Base-by-base conservation (phyloP, 345 rosid genomes). In the Cardamine occulta region DNA sequence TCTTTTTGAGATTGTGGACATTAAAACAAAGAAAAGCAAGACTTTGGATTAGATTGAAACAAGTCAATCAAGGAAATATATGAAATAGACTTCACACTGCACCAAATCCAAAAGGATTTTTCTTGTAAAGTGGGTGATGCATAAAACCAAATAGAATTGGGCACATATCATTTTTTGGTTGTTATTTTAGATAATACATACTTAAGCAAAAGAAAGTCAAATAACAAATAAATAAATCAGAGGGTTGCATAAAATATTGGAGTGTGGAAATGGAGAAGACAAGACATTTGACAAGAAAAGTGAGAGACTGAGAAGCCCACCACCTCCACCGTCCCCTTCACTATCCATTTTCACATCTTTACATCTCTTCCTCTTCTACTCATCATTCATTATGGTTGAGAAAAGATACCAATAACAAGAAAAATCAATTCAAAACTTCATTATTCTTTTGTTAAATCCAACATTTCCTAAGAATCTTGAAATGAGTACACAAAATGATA, bases 231-330 rank as follows among this genome's bases (percentile, higher is more conserved):
- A 68, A 18, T 0, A 56, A 71, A 64, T 28, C 7, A 66, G 1
- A 40, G 18, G 71, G 71, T 59, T 52, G 45, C 11, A 24, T 7
- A 37, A 42, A 6, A 49, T n/a, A 34, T 3, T 67, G 59, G 81
- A 73, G 78, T 66, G 78, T 60, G 66, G 70, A 67, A 78, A 61
- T 66, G 70, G 78, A 73, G 74, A 79, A 73, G 81, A 79, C 68
- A 79, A 79, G 81, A 79, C 78, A 45, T 73, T 67, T 79, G 81
- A 79, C 74, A 79, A 79, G 81, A 79, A 24, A 79, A 62, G 55
- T 29, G 74, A 79, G 78, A 67, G 78, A 78, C 42, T 52, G 65
- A 73, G 78, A 73, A 79, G 74, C 81, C 81, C 74, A 78, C 81
- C 73, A 58, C 59, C 31, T 58, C 68, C 42, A 68, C 70, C 79